phyloP scores from a whole-genome alignment of 2,329 filamentous ascomycete species.

The Fusarium sp. region DNA sequence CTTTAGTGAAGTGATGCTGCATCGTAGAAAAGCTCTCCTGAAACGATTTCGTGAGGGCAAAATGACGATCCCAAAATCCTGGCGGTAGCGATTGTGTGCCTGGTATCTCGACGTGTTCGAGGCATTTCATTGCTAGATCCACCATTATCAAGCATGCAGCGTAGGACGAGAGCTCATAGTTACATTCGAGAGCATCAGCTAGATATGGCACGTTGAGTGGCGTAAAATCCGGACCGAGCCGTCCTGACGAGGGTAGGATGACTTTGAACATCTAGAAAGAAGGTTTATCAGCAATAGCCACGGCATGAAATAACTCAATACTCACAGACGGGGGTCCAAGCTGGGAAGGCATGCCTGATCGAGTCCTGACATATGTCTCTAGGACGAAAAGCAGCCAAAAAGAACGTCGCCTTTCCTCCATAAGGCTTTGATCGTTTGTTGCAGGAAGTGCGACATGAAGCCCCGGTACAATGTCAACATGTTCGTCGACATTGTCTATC shows the following conservation, averaged over 20 bases:
- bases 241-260: not conserved
- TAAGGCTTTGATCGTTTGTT: not conserved
- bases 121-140: not conserved
- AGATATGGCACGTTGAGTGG: not conserved
- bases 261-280: not conserved
- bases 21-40: not conserved
- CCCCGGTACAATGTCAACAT: not conserved
- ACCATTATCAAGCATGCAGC: not conserved
- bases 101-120: not conserved
- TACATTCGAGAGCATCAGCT: not conserved
- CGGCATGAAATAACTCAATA: not conserved
- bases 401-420: not conserved
- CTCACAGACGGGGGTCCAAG: not conserved
- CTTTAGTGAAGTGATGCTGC: not conserved
- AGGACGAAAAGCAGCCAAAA: not conserved
- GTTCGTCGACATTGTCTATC: not conserved
- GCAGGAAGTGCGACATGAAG: not conserved
- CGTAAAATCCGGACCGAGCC: not conserved
- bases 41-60: not conserved
- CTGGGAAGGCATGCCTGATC: not conserved
- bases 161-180: not conserved
- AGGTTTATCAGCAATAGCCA: not conserved
- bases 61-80: not conserved
- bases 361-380: not conserved
- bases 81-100: not conserved